Conservation (phyloP, 169 alveolate species). For the Miamiensis avidus region DNA sequence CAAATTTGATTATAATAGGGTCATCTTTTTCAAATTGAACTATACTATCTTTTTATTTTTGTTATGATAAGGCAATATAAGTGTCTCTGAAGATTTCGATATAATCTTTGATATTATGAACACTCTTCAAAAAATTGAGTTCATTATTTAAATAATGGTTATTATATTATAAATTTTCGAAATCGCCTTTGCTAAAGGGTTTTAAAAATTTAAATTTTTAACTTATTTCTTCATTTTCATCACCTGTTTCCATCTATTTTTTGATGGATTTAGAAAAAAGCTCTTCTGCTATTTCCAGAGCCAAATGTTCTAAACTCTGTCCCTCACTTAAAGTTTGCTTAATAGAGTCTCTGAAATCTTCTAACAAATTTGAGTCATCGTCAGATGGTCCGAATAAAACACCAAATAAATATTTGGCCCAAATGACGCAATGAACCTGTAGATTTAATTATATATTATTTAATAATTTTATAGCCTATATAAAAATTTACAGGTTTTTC, state of each 20-base stretch:
- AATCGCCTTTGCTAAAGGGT: background rate
- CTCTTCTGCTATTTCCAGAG: constrained; percentile 13
- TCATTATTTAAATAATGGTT: constrained; percentile 1
- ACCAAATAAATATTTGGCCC: constrained; percentile 94
- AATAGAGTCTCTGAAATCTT: constrained; percentile 49
- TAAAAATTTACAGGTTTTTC: constrained; percentile 86
- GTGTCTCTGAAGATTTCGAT: constrained; percentile 32
- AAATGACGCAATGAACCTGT: constrained; percentile 95
- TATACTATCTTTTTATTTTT: constrained; percentile 44
- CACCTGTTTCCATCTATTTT: constrained; percentile 7
- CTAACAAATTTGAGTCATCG: constrained; percentile 44
- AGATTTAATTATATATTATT: no score
- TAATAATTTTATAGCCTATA: background rate
- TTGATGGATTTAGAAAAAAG: background rate
- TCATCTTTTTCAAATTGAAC: constrained; percentile 93
- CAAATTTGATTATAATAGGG: constrained; percentile 87
- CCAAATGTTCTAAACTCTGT: background rate
- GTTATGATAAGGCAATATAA: constrained; percentile 33
- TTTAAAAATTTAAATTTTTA: constrained; percentile 15
- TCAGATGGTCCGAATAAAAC: constrained; percentile 64
- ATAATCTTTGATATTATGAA: constrained; percentile 28
- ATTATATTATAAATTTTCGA: background rate
- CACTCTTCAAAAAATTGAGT: constrained; percentile 8
- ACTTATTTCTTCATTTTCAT: constrained; percentile 26
- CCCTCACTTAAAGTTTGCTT: no score